These are phyloP conservation scores for Tetracentron sinense DNA, from an alignment of 164 flowering plant species.

Conservation along the genomic window DNA sequence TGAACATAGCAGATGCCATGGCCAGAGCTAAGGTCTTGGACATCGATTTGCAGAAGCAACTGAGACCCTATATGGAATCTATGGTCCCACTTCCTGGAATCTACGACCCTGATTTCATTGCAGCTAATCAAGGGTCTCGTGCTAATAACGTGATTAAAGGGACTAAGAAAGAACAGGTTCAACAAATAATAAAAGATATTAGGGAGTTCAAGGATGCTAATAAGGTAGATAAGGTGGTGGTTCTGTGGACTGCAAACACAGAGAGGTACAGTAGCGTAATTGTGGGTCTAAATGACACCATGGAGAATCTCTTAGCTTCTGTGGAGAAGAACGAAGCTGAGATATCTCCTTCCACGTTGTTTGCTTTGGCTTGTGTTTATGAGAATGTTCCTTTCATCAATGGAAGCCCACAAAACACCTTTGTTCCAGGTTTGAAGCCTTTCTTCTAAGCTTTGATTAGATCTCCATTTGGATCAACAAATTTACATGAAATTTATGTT, in stretches of 20 bases:
- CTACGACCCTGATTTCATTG: conserved; percentile 93
- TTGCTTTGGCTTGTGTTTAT: conserved; percentile 75
- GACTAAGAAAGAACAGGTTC: conserved; percentile 82
- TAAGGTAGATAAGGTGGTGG: conserved; percentile 69
- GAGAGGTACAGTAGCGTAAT: conserved; percentile 92
- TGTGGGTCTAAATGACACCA: conserved; percentile 87
- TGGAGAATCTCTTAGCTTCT: conserved; percentile 74
- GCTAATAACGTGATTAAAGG: conserved; percentile 89
- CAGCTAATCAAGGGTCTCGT: conserved; percentile 90
- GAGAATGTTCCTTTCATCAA: conserved; percentile 92
- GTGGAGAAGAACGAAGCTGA: conserved; percentile 80
- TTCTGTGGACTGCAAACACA: conserved; percentile 80
- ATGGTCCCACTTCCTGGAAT: conserved; percentile 97
- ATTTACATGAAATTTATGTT: too few species aligned
- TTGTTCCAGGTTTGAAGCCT: conserved; percentile 73
- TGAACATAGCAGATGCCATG: conserved; percentile 97
- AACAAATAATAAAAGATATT: conserved; percentile 79
- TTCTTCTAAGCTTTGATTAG: conserved; percentile 18
- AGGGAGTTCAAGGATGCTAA: conserved; percentile 78
- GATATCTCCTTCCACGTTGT: conserved; percentile 92
- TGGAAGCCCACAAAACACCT: conserved; percentile 99
- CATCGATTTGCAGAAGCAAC: conserved; percentile 88
- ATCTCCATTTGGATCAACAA: conserved; percentile 41
- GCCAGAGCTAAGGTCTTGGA: conserved; percentile 91
- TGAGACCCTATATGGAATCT: conserved; percentile 97